Evolutionary conservation across 2,329 filamentous ascomycete genomes (phyloP), one percentile per base, ranked within the genome.

Genomic region (Penicillium glabrum): DNA sequence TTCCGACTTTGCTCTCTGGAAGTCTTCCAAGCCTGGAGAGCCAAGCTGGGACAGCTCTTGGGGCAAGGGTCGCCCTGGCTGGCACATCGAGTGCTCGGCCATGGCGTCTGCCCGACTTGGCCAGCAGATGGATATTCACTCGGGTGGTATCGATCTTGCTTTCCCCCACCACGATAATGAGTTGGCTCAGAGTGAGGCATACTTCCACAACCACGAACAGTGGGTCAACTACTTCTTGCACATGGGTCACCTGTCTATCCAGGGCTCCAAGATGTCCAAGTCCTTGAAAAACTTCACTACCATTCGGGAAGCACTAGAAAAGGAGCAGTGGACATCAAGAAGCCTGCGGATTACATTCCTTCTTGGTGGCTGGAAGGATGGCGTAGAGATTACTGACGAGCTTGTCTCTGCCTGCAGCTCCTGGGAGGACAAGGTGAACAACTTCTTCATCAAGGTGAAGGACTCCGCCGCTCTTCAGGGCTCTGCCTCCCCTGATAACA

Each of bases 151-250:
- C 58, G 93, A 98, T 73, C 82, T 98, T 52, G 88, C 89, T 0
- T 96, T 96, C 74, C 92, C 93, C 0, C 93, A 96, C 72, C 93
- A 93, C 74, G 93, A 95, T 73, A 97, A 96, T 66, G 93, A 96
- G 73, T 77, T 96, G 63, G 92, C 91, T 0, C 92, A 96, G 74
- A 91, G 88, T 61, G 91, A 96, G 73, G 91, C 91, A n/a, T 93
- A 90, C 73, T 96, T 84, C 44, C 73, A 74, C 47, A 69, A 70
- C 45, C 77, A 79, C 53, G 75, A 79, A 44, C 90, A 90, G 58
- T 96, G 93, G 93, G 90, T 96, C 50, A 96, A 95, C 71, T 96
- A 97, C 77, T 98, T 97, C 77, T 72, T 97, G 16, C 93, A 97
- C 71, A 97, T 96, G 89, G 93, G 93, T 0, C 93, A 98, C 72